phyloP scores from a whole-genome alignment of 768 basidiomycete species.

The Hericium rajendrae region DNA sequence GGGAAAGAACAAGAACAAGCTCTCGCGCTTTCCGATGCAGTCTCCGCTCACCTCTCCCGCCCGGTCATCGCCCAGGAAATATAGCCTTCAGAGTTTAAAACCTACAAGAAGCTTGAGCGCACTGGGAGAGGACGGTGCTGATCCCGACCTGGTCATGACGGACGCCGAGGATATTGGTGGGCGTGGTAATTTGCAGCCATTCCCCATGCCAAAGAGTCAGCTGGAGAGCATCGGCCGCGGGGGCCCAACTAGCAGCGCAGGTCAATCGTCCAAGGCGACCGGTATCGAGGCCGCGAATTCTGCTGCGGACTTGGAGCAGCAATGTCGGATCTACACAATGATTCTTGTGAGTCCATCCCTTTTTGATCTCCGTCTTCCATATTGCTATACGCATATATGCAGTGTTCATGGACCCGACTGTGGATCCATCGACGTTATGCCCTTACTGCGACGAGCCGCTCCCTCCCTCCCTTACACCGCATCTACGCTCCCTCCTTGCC shows the following conservation, averaged over 20 bases:
- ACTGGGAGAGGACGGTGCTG: background rate
- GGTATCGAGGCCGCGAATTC: background rate
- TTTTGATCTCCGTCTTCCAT: background rate
- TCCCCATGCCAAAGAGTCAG: conserved; percentile 7
- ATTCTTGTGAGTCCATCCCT: conserved; percentile 10
- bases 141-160: background rate
- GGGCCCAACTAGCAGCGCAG: background rate
- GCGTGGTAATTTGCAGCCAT: conserved; percentile 7
- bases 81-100: background rate
- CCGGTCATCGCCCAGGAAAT: background rate
- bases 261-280: background rate
- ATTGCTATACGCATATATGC: background rate
- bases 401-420: conserved; percentile 43
- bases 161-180: background rate
- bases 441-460: conserved; percentile 73
- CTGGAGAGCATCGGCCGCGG: background rate
- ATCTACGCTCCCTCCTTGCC: conserved; percentile 44
- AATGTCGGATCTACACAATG: background rate
- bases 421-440: conserved; percentile 63
- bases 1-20: too few relatives aligned
- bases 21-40: background rate
- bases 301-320: background rate
- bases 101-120: background rate
- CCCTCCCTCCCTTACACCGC: conserved; percentile 51
- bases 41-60: conserved; percentile 13